Evolutionary conservation across 306 rosid species (phyloP).

Genomic region (Cicer judaicum): DNA sequence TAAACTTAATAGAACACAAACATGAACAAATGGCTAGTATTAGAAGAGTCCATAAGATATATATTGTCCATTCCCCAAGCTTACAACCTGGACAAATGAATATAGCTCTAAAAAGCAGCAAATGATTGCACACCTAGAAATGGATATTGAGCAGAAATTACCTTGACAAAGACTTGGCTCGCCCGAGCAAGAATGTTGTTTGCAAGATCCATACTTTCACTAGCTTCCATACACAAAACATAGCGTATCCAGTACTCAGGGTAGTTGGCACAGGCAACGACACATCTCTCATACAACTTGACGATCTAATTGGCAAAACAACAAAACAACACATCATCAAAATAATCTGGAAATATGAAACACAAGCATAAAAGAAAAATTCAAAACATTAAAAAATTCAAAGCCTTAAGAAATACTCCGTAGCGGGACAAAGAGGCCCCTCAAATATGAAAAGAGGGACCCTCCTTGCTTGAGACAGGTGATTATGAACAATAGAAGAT

Average conservation of each 20-base stretch:
- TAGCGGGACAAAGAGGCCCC: constrained; percentile 99
- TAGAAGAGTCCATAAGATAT: background rate
- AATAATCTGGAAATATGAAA: background rate
- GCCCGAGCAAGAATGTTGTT: constrained; percentile 95
- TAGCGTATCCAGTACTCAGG: constrained; percentile 97
- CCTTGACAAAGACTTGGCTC: constrained; percentile 98
- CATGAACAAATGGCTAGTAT: constrained; percentile 8
- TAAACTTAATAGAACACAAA: background rate
- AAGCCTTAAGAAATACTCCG: constrained; percentile 91
- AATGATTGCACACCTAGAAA: background rate
- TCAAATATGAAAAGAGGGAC: constrained; percentile 95
- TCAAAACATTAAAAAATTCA: constrained; percentile 71
- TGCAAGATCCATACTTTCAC: constrained; percentile 83
- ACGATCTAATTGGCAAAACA: constrained; percentile 68
- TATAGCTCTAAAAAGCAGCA: constrained; percentile 5
- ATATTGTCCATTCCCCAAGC: background rate
- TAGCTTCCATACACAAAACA: constrained; percentile 77
- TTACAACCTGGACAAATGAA: background rate
- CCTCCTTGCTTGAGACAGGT: constrained; percentile 98
- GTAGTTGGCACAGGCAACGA: constrained; percentile 96
- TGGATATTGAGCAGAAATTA: constrained; percentile 35
- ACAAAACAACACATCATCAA: constrained; percentile 13
- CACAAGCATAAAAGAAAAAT: constrained; percentile 64
- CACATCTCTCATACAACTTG: constrained; percentile 95
- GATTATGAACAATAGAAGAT: constrained; percentile 89